phyloP scores from a whole-genome alignment of 345 rosid species.

The Camelina hispida region DNA sequence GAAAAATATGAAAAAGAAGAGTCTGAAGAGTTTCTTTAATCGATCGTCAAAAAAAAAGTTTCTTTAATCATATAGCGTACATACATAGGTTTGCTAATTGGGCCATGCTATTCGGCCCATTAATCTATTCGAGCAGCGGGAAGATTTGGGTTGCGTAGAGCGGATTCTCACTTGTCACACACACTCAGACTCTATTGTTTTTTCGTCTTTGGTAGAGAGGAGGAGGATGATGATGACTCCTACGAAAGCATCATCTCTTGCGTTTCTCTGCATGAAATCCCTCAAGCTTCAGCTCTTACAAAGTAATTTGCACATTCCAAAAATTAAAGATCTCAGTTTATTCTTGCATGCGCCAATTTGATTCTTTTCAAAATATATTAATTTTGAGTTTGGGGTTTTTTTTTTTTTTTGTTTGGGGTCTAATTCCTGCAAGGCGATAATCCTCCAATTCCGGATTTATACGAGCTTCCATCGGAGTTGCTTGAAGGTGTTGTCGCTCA shows the following conservation, averaged over 20 bases:
- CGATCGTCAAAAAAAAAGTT: too few relatives aligned
- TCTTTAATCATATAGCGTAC: too few relatives aligned
- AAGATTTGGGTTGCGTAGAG: too few relatives aligned
- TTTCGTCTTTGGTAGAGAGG: too few relatives aligned
- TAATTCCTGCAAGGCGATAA: constrained; percentile 48
- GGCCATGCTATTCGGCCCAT: background rate
- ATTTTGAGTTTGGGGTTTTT: background rate
- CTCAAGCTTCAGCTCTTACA: constrained; percentile 55
- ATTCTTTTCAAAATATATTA: background rate
- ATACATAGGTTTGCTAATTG: background rate
- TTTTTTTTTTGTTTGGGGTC: background rate
- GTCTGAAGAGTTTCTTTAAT: too few relatives aligned
- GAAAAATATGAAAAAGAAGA: too few relatives aligned
- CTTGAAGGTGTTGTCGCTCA: constrained; percentile 52
- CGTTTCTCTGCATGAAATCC: constrained; percentile 55
- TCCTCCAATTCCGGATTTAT: constrained; percentile 50
- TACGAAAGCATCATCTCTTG: constrained; percentile 55
- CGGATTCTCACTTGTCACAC: background rate
- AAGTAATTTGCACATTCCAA: constrained; percentile 44
- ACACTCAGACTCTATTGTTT: too few relatives aligned
- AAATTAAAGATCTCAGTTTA: background rate
- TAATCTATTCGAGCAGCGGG: too few relatives aligned
- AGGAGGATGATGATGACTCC: constrained; percentile 40
- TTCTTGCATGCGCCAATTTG: background rate
- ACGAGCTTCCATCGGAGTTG: constrained; percentile 70